Conservation (phyloP, 805 yeast species). For the Metschnikowia amazonensis region DNA sequence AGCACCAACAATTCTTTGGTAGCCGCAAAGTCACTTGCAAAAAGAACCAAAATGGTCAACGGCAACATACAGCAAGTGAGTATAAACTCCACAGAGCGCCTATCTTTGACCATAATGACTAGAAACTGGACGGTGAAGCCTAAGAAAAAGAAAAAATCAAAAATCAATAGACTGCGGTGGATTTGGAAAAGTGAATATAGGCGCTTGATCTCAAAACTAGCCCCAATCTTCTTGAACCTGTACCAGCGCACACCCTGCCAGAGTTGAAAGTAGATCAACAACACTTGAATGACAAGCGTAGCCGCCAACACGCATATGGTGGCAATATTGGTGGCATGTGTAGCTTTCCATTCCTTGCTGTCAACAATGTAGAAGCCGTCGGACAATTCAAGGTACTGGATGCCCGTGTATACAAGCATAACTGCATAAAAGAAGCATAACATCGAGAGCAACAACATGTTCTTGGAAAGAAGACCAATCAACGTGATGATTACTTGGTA, state of each 20-base stretch:
- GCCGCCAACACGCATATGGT: slow-evolving; percentile 39
- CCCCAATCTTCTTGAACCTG: slow-evolving; percentile 47
- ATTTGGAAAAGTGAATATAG: slow-evolving; percentile 38
- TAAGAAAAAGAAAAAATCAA: slow-evolving; percentile 46
- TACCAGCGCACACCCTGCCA: slow-evolving; percentile 44
- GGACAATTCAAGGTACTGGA: slow-evolving; percentile 42
- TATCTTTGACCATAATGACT: slow-evolving; percentile 39
- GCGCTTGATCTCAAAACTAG: slow-evolving; percentile 36
- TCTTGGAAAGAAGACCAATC: slow-evolving; percentile 37
- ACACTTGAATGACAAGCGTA: slow-evolving; percentile 29
- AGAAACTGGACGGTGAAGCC: slow-evolving; percentile 49
- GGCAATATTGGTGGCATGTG: slow-evolving; percentile 40
- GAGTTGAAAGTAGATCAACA: slow-evolving; percentile 29
- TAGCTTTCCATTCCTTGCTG: slow-evolving; percentile 28
- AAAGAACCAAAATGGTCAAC: slow-evolving; percentile 35
- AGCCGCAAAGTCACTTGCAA: slow-evolving; percentile 35
- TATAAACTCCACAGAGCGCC: slow-evolving; percentile 40
- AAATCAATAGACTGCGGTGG: slow-evolving; percentile 35
- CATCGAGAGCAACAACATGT: slow-evolving; percentile 38
- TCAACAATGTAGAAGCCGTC: slow-evolving; percentile 20
- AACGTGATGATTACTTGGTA: slow-evolving; percentile 38
- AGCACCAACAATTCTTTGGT: slow-evolving; percentile 31
- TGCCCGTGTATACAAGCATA: slow-evolving; percentile 44
- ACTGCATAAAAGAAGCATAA: slow-evolving; percentile 39
- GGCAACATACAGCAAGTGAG: slow-evolving; percentile 46